Base-by-base conservation (phyloP, 1,284 basidiomycete species). In the Trametes polyzona region DNA sequence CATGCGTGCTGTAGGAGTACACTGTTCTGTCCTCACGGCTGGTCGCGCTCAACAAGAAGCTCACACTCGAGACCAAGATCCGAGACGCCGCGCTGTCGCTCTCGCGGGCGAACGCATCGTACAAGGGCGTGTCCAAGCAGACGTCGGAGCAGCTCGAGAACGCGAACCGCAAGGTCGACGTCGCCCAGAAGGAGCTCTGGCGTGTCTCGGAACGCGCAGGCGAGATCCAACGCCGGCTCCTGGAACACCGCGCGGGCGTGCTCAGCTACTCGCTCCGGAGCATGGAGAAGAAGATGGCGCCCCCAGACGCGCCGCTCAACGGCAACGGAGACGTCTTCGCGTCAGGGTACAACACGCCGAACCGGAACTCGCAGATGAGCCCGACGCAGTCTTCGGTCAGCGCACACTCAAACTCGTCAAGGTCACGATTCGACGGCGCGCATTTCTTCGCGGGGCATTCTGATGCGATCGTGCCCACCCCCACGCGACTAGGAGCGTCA, bases 391-490 rank as follows among this genome's bases (percentile, higher is more conserved):
- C 83, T 1, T 74, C 78, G 21, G 72, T 74, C 52, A 77, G 74
- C 44, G 62, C 50, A 17, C 55, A 46, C 14, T 63, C 76, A 2
- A 77, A 79, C 19, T 71, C 79, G 1, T 60, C 69, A 10, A 73
- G 78, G 12, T 74, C 80, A 10, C 76, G 82, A 39, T 92, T 93
- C 65, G 88, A 91, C 52, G 90, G 90, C n/a, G 84, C 86, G 1
- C 90, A 93, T 73, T 77, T 92, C 46, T 92, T 92, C 63, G 89
- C 90, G 0, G 90, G 90, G 0, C 89, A 93, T 62, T 83, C 80
- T 4, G 79, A 84, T 46, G 79, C 88, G 4, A 72, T 88, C 16
- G 74, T 86, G 0, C 87, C 86, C 0, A 72, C 58, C 19, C 56
- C 63, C 4, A 16, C 37, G 11, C 74, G 74, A 4, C 72, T 69